phyloP scores from a whole-genome alignment of 2,329 filamentous ascomycete species.

The Trichoderma atroviride region DNA sequence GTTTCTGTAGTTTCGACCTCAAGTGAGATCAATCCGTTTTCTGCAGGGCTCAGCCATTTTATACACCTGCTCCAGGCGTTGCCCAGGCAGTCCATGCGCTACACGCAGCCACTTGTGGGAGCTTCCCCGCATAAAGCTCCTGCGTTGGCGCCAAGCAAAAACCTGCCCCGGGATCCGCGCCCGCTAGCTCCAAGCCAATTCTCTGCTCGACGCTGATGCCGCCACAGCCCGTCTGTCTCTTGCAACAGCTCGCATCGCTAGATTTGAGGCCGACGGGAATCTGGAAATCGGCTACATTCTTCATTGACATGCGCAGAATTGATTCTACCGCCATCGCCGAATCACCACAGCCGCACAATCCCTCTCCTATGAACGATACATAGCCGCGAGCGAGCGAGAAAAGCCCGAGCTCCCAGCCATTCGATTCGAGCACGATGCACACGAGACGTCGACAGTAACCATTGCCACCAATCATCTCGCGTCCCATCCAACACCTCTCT shows the following conservation, averaged over 20 bases:
- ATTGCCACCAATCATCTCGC: not conserved
- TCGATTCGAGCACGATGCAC: not conserved
- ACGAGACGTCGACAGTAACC: not conserved
- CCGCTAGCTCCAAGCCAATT: slow-evolving; percentile 24
- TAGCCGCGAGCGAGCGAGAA: not conserved
- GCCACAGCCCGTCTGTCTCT: not conserved
- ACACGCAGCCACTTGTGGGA: slow-evolving; percentile 8
- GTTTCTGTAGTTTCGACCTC: not conserved
- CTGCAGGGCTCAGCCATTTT: not conserved
- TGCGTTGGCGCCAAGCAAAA: slow-evolving; percentile 26
- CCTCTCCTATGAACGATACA: not conserved
- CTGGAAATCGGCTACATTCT: not conserved
- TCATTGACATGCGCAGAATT: not conserved
- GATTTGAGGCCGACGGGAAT: not conserved
- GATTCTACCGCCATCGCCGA: not conserved
- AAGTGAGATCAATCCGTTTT: not conserved
- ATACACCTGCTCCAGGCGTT: not conserved
- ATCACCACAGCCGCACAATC: not conserved
- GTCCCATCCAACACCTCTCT: not conserved
- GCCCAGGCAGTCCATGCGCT: not conserved
- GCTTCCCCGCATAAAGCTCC: slow-evolving; percentile 28
- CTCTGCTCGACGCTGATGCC: not conserved
- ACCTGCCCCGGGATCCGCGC: slow-evolving; percentile 25
- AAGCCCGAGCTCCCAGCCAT: not conserved
- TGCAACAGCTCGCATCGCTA: not conserved